Percentiles rank a stretch among this genome's conserved stretches.
phyloP scores from a whole-genome alignment of 1,284 basidiomycete species.

The Phlebopus sp. region DNA sequence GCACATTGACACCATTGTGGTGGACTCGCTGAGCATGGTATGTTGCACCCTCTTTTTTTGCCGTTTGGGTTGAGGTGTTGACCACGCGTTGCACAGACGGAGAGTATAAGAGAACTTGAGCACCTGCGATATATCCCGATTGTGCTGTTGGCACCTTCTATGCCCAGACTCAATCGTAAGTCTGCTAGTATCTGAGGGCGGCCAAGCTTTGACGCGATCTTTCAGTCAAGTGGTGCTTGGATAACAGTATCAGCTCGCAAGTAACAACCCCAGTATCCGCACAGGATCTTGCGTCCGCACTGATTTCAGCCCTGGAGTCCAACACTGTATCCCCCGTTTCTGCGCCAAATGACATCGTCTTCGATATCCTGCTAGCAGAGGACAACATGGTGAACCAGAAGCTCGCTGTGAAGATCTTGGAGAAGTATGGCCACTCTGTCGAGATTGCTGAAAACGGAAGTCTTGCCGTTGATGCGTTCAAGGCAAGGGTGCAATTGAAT shows the following conservation, averaged over 20 bases:
- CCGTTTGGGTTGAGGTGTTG: slow-evolving; percentile 7
- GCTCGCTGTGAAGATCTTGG: slow-evolving; percentile 93
- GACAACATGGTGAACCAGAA: slow-evolving; percentile 99
- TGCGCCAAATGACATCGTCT: slow-evolving; percentile 79
- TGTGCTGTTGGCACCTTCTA: slow-evolving; percentile 84
- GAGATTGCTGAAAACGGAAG: slow-evolving; percentile 98
- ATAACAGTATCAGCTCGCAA: slow-evolving; percentile 88
- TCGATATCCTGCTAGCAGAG: slow-evolving; percentile 95
- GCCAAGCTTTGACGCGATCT: slow-evolving; percentile 8
- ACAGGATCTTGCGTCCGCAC: slow-evolving; percentile 88
- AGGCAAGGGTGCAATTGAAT: slow-evolving; percentile 66
- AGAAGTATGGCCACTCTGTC: slow-evolving; percentile 94
- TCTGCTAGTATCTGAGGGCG: slow-evolving; percentile 14
- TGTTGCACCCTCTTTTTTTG: slow-evolving; percentile 33
- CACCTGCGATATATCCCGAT: slow-evolving; percentile 96
- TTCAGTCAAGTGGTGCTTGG: slow-evolving; percentile 85
- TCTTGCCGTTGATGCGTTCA: slow-evolving; percentile 87
- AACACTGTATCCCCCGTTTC: slow-evolving; percentile 83
- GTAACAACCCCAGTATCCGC: slow-evolving; percentile 88
- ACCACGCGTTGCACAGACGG: slow-evolving; percentile 54
- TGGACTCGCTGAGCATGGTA: slow-evolving; percentile 85
- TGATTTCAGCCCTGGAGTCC: slow-evolving; percentile 93
- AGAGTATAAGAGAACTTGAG: slow-evolving; percentile 88
- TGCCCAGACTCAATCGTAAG: slow-evolving; percentile 74
- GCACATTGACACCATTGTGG: slow-evolving; percentile 94